Evolutionary conservation across 306 rosid genomes (phyloP).

Genomic region (Ammopiptanthus mongolicus): DNA sequence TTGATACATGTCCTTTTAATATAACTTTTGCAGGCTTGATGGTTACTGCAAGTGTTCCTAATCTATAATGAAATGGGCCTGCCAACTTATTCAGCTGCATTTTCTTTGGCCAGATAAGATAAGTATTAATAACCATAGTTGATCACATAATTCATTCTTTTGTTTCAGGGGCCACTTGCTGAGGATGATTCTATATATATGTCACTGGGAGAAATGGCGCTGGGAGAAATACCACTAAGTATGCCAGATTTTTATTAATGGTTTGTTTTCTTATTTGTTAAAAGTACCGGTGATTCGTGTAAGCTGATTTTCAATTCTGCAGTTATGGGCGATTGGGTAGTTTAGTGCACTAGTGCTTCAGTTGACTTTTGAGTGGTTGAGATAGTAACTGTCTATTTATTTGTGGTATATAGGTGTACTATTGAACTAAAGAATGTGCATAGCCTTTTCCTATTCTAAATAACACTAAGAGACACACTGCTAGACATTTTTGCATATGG

Average conservation of each 20-base stretch:
- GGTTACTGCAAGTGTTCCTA: constrained; percentile 3
- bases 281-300: constrained; percentile 18
- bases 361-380: constrained; percentile 1
- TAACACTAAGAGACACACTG: background rate
- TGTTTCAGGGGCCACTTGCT: constrained; percentile 74
- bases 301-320: constrained; percentile 23
- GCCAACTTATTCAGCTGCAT: constrained; percentile 1
- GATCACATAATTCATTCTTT: constrained; percentile 11
- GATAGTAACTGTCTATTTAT: background rate
- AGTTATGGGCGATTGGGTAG: constrained; percentile 2
- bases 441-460: background rate
- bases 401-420: background rate
- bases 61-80: constrained; percentile 17
- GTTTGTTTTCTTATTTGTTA: constrained; percentile 36
- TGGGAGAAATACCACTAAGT: constrained; percentile 94
- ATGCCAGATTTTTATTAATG: constrained; percentile 53
- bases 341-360: background rate
- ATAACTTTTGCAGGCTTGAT: constrained; percentile 21
- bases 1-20: constrained; percentile 15
- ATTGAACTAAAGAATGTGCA: background rate
- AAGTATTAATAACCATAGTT: background rate
- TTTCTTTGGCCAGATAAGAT: constrained; percentile 18
- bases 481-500: background rate
- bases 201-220: constrained; percentile 98
- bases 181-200: constrained; percentile 96